Conservation (phyloP, 805 yeast genomes). For the Candida boidinii region DNA sequence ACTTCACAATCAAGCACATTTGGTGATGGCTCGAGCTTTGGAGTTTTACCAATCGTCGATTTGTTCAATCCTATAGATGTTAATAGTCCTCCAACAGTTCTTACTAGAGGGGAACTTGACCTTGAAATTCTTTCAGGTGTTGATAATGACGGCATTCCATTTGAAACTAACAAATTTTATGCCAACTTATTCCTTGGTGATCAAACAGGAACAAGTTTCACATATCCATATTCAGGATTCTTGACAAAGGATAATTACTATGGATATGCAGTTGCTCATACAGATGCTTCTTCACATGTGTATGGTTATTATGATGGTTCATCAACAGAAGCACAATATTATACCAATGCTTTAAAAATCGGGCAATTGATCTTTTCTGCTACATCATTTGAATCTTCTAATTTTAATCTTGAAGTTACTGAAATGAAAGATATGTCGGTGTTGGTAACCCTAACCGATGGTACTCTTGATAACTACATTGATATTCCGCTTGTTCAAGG, state of each 20-base stretch:
- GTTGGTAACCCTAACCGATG: slow-evolving; percentile 31
- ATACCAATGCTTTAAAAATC: slow-evolving; percentile 45
- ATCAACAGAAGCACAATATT: slow-evolving; percentile 33
- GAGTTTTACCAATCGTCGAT: slow-evolving; percentile 24
- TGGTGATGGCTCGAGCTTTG: too few species aligned
- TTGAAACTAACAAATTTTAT: slow-evolving; percentile 72
- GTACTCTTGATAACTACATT: slow-evolving; percentile 27
- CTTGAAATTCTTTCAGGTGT: slow-evolving; percentile 40
- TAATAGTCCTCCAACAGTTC: slow-evolving; percentile 34
- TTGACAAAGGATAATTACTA: slow-evolving; percentile 30
- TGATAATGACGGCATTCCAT: slow-evolving; percentile 32
- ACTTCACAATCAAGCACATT: slow-evolving; percentile 10
- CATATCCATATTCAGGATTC: slow-evolving; percentile 62
- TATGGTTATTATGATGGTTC: slow-evolving; percentile 41
- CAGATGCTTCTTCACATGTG: slow-evolving; percentile 32
- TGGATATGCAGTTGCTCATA: slow-evolving; percentile 60
- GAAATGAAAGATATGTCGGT: slow-evolving; percentile 46
- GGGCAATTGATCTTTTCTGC: slow-evolving; percentile 53
- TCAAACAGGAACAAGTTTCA: slow-evolving; percentile 47
- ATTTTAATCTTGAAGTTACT: slow-evolving; percentile 32
- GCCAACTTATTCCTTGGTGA: slow-evolving; percentile 51
- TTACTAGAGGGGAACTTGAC: slow-evolving; percentile 36
- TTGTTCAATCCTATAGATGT: slow-evolving; percentile 43
- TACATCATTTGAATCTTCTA: slow-evolving; percentile 30
- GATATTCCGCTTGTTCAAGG: slow-evolving; percentile 49